Evolutionary conservation across 2,329 filamentous ascomycete species (phyloP).

Genomic region (Aspergillus aculeatus): DNA sequence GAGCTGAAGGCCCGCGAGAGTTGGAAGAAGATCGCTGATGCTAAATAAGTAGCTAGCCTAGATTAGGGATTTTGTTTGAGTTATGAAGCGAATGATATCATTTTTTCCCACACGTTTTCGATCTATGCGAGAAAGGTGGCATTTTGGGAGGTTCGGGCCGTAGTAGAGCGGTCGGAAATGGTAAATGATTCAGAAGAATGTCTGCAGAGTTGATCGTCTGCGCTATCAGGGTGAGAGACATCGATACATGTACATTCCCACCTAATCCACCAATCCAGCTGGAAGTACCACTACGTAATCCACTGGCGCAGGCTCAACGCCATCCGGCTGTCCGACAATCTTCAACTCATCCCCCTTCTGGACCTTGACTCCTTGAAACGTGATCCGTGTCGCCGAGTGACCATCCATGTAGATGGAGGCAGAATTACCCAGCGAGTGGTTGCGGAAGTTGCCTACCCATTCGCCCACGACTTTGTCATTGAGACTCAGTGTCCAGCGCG

Average conservation of each 20-base stretch:
- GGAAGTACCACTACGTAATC: conserved; percentile 67
- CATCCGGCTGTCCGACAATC: conserved; percentile 59
- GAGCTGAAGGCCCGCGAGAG: conserved; percentile 14
- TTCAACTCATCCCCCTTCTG: conserved; percentile 53
- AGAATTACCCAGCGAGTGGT: conserved; percentile 58
- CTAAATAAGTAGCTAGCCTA: background rate
- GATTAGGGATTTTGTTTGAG: background rate
- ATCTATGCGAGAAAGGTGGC: too few relatives aligned
- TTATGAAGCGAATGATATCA: background rate
- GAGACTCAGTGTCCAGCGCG: conserved; percentile 56
- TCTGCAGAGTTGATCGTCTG: too few relatives aligned
- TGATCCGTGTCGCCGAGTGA: conserved; percentile 63
- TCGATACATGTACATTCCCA: too few relatives aligned
- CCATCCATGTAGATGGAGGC: conserved; percentile 62
- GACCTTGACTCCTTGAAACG: conserved; percentile 54
- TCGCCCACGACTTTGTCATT: conserved; percentile 53
- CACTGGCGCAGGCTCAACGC: conserved; percentile 62
- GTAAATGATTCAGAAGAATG: too few relatives aligned
- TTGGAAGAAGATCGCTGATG: conserved; percentile 9
- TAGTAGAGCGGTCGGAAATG: too few relatives aligned
- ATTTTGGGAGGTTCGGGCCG: too few relatives aligned
- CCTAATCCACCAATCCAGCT: conserved; percentile 55
- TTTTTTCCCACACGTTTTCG: background rate
- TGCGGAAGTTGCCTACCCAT: conserved; percentile 62
- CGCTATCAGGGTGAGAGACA: too few relatives aligned